Percentiles rank a stretch among this genome's conserved stretches.
phyloP scores from a whole-genome alignment of 108 stramenopile species.

The Cyclostephanos invisitatus region DNA sequence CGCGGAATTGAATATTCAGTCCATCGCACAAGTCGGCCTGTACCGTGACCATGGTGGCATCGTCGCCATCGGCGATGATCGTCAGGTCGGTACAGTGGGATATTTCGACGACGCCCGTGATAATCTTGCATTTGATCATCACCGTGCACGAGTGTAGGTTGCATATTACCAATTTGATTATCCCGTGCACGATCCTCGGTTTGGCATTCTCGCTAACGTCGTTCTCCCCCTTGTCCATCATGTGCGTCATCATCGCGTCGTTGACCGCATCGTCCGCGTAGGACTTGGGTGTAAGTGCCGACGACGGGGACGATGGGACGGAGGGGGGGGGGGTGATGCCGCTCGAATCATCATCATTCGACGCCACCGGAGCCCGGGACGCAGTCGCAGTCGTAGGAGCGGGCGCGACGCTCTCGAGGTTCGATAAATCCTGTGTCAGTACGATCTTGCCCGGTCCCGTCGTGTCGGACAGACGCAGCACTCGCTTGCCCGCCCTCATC shows the following conservation, averaged over 20 bases:
- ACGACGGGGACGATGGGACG: slow-evolving; percentile 33
- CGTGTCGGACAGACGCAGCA: slow-evolving; percentile 65
- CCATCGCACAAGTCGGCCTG: slow-evolving; percentile 82
- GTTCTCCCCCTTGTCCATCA: slow-evolving; percentile 34
- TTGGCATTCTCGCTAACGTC: not conserved
- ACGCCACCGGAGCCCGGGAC: not conserved
- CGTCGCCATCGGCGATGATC: slow-evolving; percentile 55
- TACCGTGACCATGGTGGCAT: slow-evolving; percentile 79
- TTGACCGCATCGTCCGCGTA: slow-evolving; percentile 81
- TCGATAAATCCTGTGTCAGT: slow-evolving; percentile 79
- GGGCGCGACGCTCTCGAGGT: slow-evolving; percentile 73
- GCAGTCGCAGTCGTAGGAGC: slow-evolving; percentile 2
- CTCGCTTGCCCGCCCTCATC: slow-evolving; percentile 81
- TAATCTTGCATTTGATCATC: slow-evolving; percentile 79
- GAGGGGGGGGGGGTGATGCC: too few relatives aligned
- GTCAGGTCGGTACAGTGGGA: slow-evolving; percentile 73
- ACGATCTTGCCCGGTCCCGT: slow-evolving; percentile 68
- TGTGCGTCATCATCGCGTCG: slow-evolving; percentile 34
- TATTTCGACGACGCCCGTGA: slow-evolving; percentile 83
- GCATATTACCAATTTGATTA: slow-evolving; percentile 74
- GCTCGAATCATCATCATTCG: too few relatives aligned
- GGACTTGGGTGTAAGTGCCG: slow-evolving; percentile 55
- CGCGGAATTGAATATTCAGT: slow-evolving; percentile 69
- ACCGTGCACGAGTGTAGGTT: slow-evolving; percentile 83
- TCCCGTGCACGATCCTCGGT: slow-evolving; percentile 41